phyloP scores from a whole-genome alignment of 2,329 filamentous ascomycete genomes.

The Nigrospora sphaerica region DNA sequence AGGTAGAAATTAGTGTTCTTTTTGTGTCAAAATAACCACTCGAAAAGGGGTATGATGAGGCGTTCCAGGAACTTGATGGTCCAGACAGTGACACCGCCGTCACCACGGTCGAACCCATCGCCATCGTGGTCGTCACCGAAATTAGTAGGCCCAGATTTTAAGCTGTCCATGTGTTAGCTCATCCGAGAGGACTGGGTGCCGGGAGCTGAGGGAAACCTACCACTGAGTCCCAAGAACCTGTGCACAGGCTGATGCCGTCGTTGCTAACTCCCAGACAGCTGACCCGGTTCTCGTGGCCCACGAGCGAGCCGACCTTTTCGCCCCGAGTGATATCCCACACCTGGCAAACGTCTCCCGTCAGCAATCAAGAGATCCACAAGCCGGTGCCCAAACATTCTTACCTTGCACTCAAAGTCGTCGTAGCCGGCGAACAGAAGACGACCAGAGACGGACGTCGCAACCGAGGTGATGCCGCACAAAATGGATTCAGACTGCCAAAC shows the following conservation, averaged over 20 bases:
- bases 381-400: constrained; percentile 34
- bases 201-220: constrained; percentile 50
- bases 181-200: constrained; percentile 41
- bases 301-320: constrained; percentile 92
- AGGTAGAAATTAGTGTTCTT: constrained; percentile 27
- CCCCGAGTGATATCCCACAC: constrained; percentile 97
- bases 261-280: constrained; percentile 98
- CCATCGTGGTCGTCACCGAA: constrained; percentile 3
- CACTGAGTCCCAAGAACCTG: constrained; percentile 98
- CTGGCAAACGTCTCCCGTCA: constrained; percentile 35
- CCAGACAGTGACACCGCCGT: constrained; percentile 1
- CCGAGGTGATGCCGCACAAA: constrained; percentile 94
- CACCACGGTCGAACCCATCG: constrained; percentile 3
- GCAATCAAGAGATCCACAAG: background rate
- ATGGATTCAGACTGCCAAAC: constrained; percentile 79
- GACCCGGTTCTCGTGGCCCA: constrained; percentile 97
- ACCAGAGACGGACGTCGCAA: constrained; percentile 95
- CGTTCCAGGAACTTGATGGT: constrained; percentile 4
- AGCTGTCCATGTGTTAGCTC: constrained; percentile 47
- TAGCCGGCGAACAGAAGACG: constrained; percentile 94
- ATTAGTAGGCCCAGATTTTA: constrained; percentile 81
- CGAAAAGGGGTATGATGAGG: constrained; percentile 6
- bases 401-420: constrained; percentile 99
- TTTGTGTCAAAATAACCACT: constrained; percentile 17
- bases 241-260: constrained; percentile 98